Evolutionary conservation across 805 yeast genomes (phyloP).

Genomic region (Zygosaccharomyces siamensis): DNA sequence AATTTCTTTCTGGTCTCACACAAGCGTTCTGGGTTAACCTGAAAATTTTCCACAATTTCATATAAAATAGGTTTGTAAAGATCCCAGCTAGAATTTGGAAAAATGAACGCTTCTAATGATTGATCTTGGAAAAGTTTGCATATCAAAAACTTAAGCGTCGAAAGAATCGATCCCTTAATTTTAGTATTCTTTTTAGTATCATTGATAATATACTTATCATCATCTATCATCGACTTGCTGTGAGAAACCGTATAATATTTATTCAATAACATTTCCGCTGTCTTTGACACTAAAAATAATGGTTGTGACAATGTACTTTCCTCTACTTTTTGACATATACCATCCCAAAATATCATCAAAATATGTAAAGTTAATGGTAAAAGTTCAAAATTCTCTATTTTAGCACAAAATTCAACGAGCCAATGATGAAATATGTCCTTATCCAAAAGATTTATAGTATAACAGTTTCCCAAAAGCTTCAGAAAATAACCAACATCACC

Average conservation of each 20-base stretch:
- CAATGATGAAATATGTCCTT: conserved; percentile 57
- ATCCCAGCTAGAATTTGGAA: conserved; percentile 57
- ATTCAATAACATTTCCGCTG: conserved; percentile 55
- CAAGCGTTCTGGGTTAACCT: conserved; percentile 33
- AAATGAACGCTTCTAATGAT: conserved; percentile 51
- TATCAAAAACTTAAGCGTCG: conserved; percentile 28
- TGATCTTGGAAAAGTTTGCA: conserved; percentile 31
- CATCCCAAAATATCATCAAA: conserved; percentile 66
- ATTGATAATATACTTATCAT: conserved; percentile 36
- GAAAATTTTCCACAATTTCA: conserved; percentile 26
- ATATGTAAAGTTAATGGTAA: conserved; percentile 49
- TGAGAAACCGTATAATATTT: conserved; percentile 40
- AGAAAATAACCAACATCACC: conserved; percentile 54
- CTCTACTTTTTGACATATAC: conserved; percentile 39
- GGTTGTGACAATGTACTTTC: conserved; percentile 10
- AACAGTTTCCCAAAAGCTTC: conserved; percentile 58
- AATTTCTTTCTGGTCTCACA: conserved; percentile 41
- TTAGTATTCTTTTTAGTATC: conserved; percentile 35
- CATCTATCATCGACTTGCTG: conserved; percentile 35
- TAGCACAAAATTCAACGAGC: conserved; percentile 50
- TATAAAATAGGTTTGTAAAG: conserved; percentile 46
- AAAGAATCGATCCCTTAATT: conserved; percentile 27
- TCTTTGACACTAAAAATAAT: conserved; percentile 51
- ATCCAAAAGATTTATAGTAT: conserved; percentile 64
- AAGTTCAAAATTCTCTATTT: conserved; percentile 36